Conservation (phyloP, 2,329 filamentous ascomycete genomes). For the Scedosporium dehoogii region DNA sequence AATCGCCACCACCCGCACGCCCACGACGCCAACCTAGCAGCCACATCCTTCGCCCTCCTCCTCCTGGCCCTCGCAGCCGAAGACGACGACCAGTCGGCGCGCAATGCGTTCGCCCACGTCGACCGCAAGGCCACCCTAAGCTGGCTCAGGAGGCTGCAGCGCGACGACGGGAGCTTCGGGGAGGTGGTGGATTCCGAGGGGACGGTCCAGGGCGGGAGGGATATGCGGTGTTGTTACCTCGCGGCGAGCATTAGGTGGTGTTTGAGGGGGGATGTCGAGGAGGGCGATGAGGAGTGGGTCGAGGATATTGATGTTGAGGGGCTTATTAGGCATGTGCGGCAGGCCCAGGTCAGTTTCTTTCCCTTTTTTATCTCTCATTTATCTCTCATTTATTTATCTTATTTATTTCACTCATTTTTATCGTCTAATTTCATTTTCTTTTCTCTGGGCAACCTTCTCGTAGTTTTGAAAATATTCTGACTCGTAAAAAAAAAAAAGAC, state of each 20-base stretch:
- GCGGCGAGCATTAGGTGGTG: conserved; percentile 77
- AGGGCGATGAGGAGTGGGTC: conserved; percentile 42
- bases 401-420: not conserved
- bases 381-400: not conserved
- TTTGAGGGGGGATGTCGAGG: conserved; percentile 50
- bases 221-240: conserved; percentile 83
- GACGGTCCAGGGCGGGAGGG: conserved; percentile 63
- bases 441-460: no score
- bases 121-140: conserved; percentile 54
- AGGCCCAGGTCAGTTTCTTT: conserved; percentile 36
- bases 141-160: conserved; percentile 71
- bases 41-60: conserved; percentile 80
- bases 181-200: conserved; percentile 58
- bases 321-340: conserved; percentile 60
- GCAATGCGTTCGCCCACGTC: conserved; percentile 49
- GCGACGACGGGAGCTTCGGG: conserved; percentile 81
- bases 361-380: not conserved
- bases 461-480: not conserved
- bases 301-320: conserved; percentile 66
- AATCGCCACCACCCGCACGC: not conserved
- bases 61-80: conserved; percentile 52
- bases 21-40: conserved; percentile 59
- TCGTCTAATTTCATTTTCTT: no score
- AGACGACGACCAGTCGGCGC: conserved; percentile 23
- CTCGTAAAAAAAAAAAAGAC: conserved; percentile 34